A percentile compares a stretch with the other conserved stretches of the same genome.
phyloP scores from a whole-genome alignment of 169 alveolate species.

The Plasmodium ovale region DNA sequence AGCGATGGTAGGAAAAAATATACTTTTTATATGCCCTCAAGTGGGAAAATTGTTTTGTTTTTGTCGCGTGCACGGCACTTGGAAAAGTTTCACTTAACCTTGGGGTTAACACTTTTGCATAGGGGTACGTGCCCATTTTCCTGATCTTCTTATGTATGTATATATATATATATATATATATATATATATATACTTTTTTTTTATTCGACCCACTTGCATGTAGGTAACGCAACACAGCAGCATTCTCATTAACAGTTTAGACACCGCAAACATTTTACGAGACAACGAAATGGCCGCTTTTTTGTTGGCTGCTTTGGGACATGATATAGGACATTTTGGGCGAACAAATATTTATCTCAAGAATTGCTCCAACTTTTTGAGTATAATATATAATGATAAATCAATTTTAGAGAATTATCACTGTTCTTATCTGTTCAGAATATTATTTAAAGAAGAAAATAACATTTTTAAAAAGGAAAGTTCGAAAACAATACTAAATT shows the following conservation, averaged over 20 bases:
- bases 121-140: too few relatives aligned
- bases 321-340: conserved; percentile 95
- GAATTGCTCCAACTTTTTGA: conserved; percentile 85
- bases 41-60: too few relatives aligned
- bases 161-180: neutral
- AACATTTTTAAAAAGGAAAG: conserved; percentile 78
- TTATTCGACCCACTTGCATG: neutral
- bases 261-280: conserved; percentile 50
- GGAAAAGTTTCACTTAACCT: too few relatives aligned
- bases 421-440: conserved; percentile 88
- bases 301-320: conserved; percentile 91
- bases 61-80: too few relatives aligned
- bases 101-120: too few relatives aligned
- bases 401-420: conserved; percentile 95
- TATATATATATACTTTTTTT: neutral
- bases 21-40: neutral
- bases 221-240: conserved; percentile 70
- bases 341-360: conserved; percentile 89
- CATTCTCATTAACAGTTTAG: conserved; percentile 48
- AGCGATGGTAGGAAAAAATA: conserved; percentile 57
- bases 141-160: too few relatives aligned
- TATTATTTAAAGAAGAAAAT: conserved; percentile 78
- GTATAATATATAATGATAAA: conserved; percentile 93
- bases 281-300: conserved; percentile 80
- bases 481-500: conserved; percentile 30